Conservation (phyloP, 768 basidiomycete species). For the Auriscalpium vulgare region DNA sequence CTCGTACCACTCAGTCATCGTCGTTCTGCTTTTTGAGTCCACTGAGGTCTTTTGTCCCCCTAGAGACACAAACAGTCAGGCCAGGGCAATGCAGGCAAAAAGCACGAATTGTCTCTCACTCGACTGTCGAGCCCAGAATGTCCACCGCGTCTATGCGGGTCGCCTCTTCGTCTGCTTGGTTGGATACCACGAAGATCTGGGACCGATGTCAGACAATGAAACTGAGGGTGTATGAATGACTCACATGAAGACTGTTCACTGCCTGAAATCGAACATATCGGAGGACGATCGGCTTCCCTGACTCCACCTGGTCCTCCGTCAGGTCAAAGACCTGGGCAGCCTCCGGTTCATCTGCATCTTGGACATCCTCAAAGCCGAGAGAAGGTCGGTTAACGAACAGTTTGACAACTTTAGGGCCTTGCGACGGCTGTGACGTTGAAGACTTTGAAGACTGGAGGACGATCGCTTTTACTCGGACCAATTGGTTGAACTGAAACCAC, state of each 20-base stretch:
- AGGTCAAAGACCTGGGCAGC: conserved; percentile 54
- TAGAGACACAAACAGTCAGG: not conserved
- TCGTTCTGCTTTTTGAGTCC: conserved; percentile 21
- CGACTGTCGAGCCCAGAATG: conserved; percentile 48
- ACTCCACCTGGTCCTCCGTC: conserved; percentile 36
- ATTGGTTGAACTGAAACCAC: conserved; percentile 62
- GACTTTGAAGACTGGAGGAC: conserved; percentile 35
- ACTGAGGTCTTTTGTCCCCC: conserved; percentile 18
- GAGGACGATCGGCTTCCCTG: conserved; percentile 43
- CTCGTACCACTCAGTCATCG: not conserved
- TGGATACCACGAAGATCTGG: conserved; percentile 63
- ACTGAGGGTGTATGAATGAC: conserved; percentile 15
- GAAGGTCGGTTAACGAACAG: conserved; percentile 51
- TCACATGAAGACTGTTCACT: conserved; percentile 59
- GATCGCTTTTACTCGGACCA: conserved; percentile 55
- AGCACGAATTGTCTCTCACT: conserved; percentile 32
- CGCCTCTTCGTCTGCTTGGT: conserved; percentile 54
- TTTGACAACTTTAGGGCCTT: conserved; percentile 57
- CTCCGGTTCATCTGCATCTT: conserved; percentile 38
- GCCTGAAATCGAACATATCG: conserved; percentile 64
- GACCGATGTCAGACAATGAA: not conserved
- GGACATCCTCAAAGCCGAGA: conserved; percentile 61
- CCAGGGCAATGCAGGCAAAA: not conserved
- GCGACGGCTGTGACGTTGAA: conserved; percentile 17
- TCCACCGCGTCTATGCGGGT: conserved; percentile 66